Evolutionary conservation across 2,329 filamentous ascomycete species (phyloP).

Genomic region (Xylariaceae sp.): DNA sequence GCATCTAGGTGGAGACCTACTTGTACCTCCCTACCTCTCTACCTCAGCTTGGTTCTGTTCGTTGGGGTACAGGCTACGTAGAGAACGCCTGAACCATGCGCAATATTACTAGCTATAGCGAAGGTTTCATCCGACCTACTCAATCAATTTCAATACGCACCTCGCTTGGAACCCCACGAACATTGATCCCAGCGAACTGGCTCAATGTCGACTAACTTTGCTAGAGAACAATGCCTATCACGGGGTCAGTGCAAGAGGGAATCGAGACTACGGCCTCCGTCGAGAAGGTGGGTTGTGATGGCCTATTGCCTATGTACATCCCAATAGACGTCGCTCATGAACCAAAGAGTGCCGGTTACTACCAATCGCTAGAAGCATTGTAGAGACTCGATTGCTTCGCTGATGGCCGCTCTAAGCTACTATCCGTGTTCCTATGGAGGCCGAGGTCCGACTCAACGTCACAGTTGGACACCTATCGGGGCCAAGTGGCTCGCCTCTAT

Average conservation of each 20-base stretch:
- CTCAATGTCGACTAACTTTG: background rate
- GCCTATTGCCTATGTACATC: background rate
- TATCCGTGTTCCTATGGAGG: constrained; percentile 11
- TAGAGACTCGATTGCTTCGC: constrained; percentile 9
- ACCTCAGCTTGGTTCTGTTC: background rate
- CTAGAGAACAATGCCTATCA: background rate
- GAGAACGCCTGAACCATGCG: background rate
- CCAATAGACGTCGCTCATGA: background rate
- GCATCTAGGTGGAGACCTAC: background rate
- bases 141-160: background rate
- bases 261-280: background rate
- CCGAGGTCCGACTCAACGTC: constrained; percentile 12
- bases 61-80: background rate
- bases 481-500: constrained; percentile 8
- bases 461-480: constrained; percentile 16
- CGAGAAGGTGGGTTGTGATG: background rate
- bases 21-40: background rate
- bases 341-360: background rate
- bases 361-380: background rate
- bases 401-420: constrained; percentile 7
- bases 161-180: background rate
- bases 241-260: background rate
- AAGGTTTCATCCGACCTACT: background rate
- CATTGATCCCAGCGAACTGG: background rate
- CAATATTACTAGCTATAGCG: too few relatives aligned